phyloP scores from a whole-genome alignment of 768 basidiomycete species.

The Mycena galericulata region DNA sequence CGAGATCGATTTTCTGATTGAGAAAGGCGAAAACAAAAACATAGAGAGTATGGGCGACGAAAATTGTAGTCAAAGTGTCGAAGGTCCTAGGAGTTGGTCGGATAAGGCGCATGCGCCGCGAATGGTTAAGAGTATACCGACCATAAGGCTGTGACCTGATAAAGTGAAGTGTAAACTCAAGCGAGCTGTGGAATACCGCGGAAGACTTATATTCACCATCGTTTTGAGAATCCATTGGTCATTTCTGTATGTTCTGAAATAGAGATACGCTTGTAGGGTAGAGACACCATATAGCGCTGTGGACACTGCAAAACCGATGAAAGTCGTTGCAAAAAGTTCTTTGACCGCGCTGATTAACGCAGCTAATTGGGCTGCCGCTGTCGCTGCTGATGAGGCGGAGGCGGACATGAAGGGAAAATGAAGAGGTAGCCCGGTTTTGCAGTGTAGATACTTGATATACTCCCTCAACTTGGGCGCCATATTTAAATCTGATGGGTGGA shows the following conservation, averaged over 20 bases:
- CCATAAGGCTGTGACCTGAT: slow-evolving; percentile 25
- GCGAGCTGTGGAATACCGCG: too few species aligned
- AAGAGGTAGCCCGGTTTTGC: not conserved
- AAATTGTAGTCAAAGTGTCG: slow-evolving; percentile 22
- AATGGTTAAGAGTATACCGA: not conserved
- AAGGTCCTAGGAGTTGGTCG: not conserved
- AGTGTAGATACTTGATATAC: not conserved
- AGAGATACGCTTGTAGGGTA: slow-evolving; percentile 21
- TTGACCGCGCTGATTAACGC: slow-evolving; percentile 17
- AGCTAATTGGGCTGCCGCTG: slow-evolving; percentile 24
- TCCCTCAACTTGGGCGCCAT: not conserved
- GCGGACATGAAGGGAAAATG: not conserved
- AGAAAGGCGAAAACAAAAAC: slow-evolving; percentile 15
- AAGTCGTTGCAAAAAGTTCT: slow-evolving; percentile 25
- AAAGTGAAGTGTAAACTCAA: not conserved
- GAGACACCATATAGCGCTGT: slow-evolving; percentile 26
- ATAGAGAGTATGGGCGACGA: slow-evolving; percentile 17
- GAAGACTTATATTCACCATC: slow-evolving; percentile 18
- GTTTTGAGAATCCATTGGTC: slow-evolving; percentile 21
- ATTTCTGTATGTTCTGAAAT: slow-evolving; percentile 17
- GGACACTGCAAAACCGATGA: slow-evolving; percentile 22
- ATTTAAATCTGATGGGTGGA: too few species aligned
- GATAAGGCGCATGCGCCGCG: too few species aligned
- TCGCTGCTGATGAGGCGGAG: not conserved
- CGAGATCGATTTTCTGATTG: not conserved